Base-by-base conservation (phyloP, 192 early-diverging fungal species). In the Diversispora eburnea region DNA sequence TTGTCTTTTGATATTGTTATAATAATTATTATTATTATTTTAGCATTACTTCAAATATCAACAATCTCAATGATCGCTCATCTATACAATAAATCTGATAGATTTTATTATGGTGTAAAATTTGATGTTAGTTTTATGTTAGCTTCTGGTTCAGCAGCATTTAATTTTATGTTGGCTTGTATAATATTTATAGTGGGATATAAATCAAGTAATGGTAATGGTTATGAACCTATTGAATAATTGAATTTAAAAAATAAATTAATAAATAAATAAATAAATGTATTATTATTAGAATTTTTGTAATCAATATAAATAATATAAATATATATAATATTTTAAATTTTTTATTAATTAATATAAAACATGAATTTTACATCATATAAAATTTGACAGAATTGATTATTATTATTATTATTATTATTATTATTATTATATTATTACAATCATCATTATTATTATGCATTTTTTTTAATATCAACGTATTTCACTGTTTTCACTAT, bases 121-220 rank as follows among this genome's bases (percentile, higher is more conserved):
- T 63, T 33, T 63, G 61, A 63, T 63, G 43, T 43, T 63, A 42
- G 61, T 25, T 63, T 43, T 63, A n/a, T 63, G 17, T 17, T 63
- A 15, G 61, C 22, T 17, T 42, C 20, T 17, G n/a, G 20, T 13
- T 63, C 61, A 42, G 33, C 41, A 3, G 42, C 13, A 15, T 4
- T 63, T 63, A 63, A 63, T 41, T 33, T 63, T 42, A 3, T 63
- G n/a, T 41, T 63, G 3, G 33, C 61, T 12, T 15, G 15, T 17
- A 8, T 43, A n/a, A n/a, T 63, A 63, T 42, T 63, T 7, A 17
- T 4, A 3, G 39, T 63, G 5, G 61, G 61, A 42, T n/a, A 41
- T 25, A 0, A 17, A 4, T 54, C 51, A 54, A 10, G 12, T 7
- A 54, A 13, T 52, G 17, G 17, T 52, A 10, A 52, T 13, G 51